phyloP scores from a whole-genome alignment of 495 filamentous ascomycete genomes.

The Parmelia sp. region DNA sequence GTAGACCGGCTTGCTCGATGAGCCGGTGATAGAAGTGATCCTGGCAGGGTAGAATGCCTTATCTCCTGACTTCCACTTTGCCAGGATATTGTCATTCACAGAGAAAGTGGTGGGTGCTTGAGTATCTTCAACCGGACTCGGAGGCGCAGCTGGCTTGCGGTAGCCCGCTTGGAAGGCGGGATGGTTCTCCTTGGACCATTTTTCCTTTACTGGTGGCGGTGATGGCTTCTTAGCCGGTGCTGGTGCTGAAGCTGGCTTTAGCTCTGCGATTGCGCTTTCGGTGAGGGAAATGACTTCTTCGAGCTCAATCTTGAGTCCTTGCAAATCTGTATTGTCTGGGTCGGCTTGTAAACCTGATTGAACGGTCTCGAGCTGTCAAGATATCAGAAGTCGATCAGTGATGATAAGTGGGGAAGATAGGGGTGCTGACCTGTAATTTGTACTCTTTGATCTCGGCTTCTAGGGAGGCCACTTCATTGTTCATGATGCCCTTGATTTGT shows the following conservation, averaged over 20 bases:
- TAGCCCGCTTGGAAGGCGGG: constrained; percentile 56
- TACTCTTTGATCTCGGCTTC: constrained; percentile 78
- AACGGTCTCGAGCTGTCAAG: constrained; percentile 69
- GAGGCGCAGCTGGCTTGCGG: constrained; percentile 36
- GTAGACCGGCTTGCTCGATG: constrained; percentile 79
- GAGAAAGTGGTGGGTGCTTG: constrained; percentile 55
- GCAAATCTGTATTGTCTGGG: constrained; percentile 74
- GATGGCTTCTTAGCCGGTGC: constrained; percentile 40
- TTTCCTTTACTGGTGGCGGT: constrained; percentile 48
- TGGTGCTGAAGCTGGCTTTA: constrained; percentile 54
- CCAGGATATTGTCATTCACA: constrained; percentile 85
- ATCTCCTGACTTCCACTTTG: constrained; percentile 86
- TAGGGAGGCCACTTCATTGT: constrained; percentile 55
- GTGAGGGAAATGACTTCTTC: constrained; percentile 75
- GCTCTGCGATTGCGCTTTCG: constrained; percentile 73
- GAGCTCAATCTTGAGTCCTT: constrained; percentile 72
- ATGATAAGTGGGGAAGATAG: not conserved
- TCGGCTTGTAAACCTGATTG: constrained; percentile 70
- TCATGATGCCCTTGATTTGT: constrained; percentile 33
- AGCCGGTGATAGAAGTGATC: constrained; percentile 90
- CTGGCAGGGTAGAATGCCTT: constrained; percentile 86
- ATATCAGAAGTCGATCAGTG: constrained; percentile 7
- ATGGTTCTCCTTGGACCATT: constrained; percentile 69
- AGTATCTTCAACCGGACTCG: constrained; percentile 41
- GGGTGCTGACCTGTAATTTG: constrained; percentile 59